Conservation (phyloP, 371 early-diverging fungal genomes). For the Mucor piriformis region DNA sequence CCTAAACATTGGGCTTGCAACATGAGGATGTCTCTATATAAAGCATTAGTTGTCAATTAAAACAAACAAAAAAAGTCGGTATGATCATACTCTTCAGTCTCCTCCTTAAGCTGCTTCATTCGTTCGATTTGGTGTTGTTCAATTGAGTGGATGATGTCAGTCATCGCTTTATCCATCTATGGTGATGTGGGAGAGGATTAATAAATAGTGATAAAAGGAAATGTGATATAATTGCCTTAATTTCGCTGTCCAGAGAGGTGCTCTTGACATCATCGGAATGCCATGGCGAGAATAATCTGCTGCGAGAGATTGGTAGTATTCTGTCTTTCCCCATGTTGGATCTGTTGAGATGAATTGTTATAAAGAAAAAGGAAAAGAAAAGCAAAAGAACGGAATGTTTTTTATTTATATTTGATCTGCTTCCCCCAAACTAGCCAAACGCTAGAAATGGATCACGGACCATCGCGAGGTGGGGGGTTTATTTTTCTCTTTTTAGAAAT, state of each 20-base stretch:
- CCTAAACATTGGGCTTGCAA: too few relatives aligned
- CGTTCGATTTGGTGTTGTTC: slow-evolving; percentile 8
- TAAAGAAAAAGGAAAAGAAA: not conserved
- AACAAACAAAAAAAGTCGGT: not conserved
- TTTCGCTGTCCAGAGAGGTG: too few relatives aligned
- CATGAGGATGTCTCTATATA: not conserved
- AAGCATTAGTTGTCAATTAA: not conserved
- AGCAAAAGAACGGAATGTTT: not conserved
- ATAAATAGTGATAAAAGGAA: too few relatives aligned
- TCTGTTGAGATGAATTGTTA: too few relatives aligned
- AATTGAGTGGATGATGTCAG: not conserved
- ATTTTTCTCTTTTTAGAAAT: too few relatives aligned
- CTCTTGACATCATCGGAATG: not conserved
- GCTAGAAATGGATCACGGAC: too few relatives aligned
- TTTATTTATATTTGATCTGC: too few relatives aligned
- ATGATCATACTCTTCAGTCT: slow-evolving; percentile 8
- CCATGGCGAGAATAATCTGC: slow-evolving; percentile 9
- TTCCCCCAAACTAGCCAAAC: too few relatives aligned
- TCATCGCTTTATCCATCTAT: slow-evolving; percentile 11
- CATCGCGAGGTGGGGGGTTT: too few relatives aligned
- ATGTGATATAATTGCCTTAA: too few relatives aligned
- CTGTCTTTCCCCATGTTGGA: slow-evolving; percentile 15
- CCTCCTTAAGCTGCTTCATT: slow-evolving; percentile 6
- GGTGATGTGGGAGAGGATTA: too few relatives aligned
- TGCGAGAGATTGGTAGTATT: not conserved